These are phyloP conservation scores for Penicillium sclerotigenum DNA, from an alignment of 2,329 filamentous ascomycete genomes.

Conservation along the genomic window DNA sequence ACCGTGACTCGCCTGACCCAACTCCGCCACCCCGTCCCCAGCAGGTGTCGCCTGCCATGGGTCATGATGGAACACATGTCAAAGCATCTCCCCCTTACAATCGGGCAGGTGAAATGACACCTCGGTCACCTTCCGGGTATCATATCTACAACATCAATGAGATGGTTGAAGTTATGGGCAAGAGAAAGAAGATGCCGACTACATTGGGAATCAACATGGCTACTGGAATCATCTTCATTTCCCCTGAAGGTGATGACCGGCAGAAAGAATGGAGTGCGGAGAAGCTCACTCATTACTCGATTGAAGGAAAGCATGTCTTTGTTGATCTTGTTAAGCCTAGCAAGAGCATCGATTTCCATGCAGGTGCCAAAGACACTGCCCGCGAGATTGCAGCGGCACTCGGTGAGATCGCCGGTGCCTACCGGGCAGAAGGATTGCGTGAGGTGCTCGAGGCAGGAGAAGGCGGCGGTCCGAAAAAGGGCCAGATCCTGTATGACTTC, in stretches of 20 bases:
- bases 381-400: constrained; percentile 86
- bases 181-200: constrained; percentile 98
- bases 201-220: constrained; percentile 89
- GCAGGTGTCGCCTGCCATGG: constrained; percentile 17
- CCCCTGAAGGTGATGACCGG: constrained; percentile 79
- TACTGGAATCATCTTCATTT: constrained; percentile 84
- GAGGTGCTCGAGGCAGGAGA: constrained; percentile 82
- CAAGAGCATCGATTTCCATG: constrained; percentile 95
- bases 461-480: constrained; percentile 71
- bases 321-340: constrained; percentile 87
- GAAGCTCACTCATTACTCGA: constrained; percentile 94
- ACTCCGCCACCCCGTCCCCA: constrained; percentile 38
- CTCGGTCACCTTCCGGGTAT: constrained; percentile 71
- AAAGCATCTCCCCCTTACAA: constrained; percentile 57
- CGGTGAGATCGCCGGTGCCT: constrained; percentile 83
- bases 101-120: constrained; percentile 49
- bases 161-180: constrained; percentile 95
- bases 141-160: constrained; percentile 97
- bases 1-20: constrained; percentile 54
- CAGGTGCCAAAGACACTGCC: constrained; percentile 93
- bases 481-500: constrained; percentile 88
- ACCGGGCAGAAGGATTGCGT: constrained; percentile 72
- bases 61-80: constrained; percentile 42
- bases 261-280: constrained; percentile 92
- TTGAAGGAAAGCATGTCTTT: constrained; percentile 97